These are phyloP conservation scores for Paratinospora sagittata DNA, from an alignment of 164 flowering plant species.

Conservation along the genomic window DNA sequence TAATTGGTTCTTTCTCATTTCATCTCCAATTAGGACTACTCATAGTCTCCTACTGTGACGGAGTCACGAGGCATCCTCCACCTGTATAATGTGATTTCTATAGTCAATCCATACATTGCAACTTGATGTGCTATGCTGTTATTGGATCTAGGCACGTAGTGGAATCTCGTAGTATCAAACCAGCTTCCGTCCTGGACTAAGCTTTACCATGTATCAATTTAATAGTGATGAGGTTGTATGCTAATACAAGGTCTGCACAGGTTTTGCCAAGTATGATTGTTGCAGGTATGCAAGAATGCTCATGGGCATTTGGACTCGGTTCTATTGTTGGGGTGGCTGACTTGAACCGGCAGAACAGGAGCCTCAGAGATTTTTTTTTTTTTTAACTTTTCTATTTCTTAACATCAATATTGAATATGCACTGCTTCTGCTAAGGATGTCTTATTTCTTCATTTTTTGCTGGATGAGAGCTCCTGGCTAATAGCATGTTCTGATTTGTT, in stretches of 20 bases:
- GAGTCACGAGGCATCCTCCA: too few relatives aligned
- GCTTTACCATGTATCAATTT: too few relatives aligned
- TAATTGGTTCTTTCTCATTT: too few relatives aligned
- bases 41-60: too few relatives aligned
- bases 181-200: too few relatives aligned
- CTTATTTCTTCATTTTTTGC: not conserved
- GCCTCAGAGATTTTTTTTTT: not conserved
- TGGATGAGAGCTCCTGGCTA: not conserved
- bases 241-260: not conserved
- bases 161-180: too few relatives aligned
- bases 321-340: not conserved
- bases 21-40: too few relatives aligned
- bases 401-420: not conserved
- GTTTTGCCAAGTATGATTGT: not conserved
- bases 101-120: too few relatives aligned
- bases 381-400: not conserved
- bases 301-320: not conserved
- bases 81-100: too few relatives aligned
- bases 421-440: not conserved
- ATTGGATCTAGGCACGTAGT: too few relatives aligned
- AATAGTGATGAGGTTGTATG: not conserved
- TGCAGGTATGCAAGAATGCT: not conserved
- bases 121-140: too few relatives aligned
- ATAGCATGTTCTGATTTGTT: conserved; percentile 4
- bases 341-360: not conserved